Percentiles rank a stretch among this genome's conserved stretches.
Conservation (phyloP, 2,329 filamentous ascomycete genomes). For the Phialemoniopsis sp. region DNA sequence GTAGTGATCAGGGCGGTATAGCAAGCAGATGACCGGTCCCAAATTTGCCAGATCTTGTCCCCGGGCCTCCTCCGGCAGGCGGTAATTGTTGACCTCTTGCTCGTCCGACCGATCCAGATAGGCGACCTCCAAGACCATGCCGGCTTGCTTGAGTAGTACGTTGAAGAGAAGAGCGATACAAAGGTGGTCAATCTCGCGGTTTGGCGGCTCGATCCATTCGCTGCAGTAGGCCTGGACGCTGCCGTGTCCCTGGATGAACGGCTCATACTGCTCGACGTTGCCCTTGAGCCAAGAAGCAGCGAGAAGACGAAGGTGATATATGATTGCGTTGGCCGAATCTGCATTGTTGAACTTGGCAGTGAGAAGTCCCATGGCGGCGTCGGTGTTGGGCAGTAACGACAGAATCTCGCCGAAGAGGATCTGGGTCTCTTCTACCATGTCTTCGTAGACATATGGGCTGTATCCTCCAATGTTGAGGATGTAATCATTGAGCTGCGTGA, state of each 20-base stretch:
- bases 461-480: slow-evolving; percentile 71
- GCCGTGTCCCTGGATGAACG: slow-evolving; percentile 61
- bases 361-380: slow-evolving; percentile 49
- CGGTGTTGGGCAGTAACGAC: slow-evolving; percentile 54
- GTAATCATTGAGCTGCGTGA: slow-evolving; percentile 67
- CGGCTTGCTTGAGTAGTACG: slow-evolving; percentile 73
- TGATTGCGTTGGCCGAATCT: slow-evolving; percentile 65
- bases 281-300: slow-evolving; percentile 82
- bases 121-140: slow-evolving; percentile 78
- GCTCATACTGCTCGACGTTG: slow-evolving; percentile 63
- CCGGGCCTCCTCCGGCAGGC: slow-evolving; percentile 53
- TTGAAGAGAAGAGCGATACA: slow-evolving; percentile 75
- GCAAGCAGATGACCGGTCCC: slow-evolving; percentile 51
- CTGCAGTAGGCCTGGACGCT: slow-evolving; percentile 65
- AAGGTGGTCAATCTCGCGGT: slow-evolving; percentile 87
- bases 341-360: slow-evolving; percentile 70
- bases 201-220: slow-evolving; percentile 66
- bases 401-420: slow-evolving; percentile 63
- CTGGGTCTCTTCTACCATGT: slow-evolving; percentile 76
- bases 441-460: slow-evolving; percentile 67
- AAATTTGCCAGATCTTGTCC: slow-evolving; percentile 35
- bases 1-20: slow-evolving; percentile 80
- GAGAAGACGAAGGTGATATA: slow-evolving; percentile 81
- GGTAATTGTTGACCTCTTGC: slow-evolving; percentile 68
- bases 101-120: slow-evolving; percentile 87